phyloP scores from a whole-genome alignment of 164 flowering plant species.

The Magnolia changhungtana region DNA sequence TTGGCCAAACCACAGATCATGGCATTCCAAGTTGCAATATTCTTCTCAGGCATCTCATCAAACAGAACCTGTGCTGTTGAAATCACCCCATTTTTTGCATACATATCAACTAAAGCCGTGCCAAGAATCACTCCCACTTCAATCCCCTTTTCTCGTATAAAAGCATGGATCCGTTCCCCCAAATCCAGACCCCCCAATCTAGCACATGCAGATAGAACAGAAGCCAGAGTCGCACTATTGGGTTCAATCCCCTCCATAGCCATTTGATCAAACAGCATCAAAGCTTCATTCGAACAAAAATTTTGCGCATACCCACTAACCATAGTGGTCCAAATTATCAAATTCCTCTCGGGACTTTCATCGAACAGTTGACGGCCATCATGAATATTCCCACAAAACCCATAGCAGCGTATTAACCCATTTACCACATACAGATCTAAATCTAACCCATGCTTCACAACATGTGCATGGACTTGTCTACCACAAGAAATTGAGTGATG shows the following conservation, averaged over 20 bases:
- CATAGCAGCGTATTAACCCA: slow-evolving; percentile 48
- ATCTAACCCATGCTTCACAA: slow-evolving; percentile 47
- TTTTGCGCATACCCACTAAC: slow-evolving; percentile 61
- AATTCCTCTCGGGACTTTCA: slow-evolving; percentile 38
- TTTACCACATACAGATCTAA: slow-evolving; percentile 52
- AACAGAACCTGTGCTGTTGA: slow-evolving; percentile 36
- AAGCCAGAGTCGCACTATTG: slow-evolving; percentile 41
- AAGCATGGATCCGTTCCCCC: slow-evolving; percentile 44
- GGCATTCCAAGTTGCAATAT: slow-evolving; percentile 59
- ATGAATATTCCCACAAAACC: slow-evolving; percentile 23
- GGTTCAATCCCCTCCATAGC: slow-evolving; percentile 45
- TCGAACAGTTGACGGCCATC: slow-evolving; percentile 53
- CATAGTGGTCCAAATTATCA: slow-evolving; percentile 60
- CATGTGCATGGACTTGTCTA: slow-evolving; percentile 49
- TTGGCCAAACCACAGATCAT: slow-evolving; percentile 62
- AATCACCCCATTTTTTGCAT: slow-evolving; percentile 60
- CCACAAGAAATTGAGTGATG: slow-evolving; percentile 19
- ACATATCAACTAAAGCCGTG: slow-evolving; percentile 68
- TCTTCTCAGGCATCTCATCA: slow-evolving; percentile 40
- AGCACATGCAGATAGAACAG: slow-evolving; percentile 66
- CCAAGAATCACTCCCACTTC: slow-evolving; percentile 52
- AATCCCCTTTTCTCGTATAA: slow-evolving; percentile 34
- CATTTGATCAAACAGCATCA: slow-evolving; percentile 54
- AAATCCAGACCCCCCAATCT: slow-evolving; percentile 43
- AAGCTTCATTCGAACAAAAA: slow-evolving; percentile 37